Evolutionary conservation across 1,284 basidiomycete species (phyloP), one percentile per base, ranked within the genome.

Genomic region (Sparassis latifolia): DNA sequence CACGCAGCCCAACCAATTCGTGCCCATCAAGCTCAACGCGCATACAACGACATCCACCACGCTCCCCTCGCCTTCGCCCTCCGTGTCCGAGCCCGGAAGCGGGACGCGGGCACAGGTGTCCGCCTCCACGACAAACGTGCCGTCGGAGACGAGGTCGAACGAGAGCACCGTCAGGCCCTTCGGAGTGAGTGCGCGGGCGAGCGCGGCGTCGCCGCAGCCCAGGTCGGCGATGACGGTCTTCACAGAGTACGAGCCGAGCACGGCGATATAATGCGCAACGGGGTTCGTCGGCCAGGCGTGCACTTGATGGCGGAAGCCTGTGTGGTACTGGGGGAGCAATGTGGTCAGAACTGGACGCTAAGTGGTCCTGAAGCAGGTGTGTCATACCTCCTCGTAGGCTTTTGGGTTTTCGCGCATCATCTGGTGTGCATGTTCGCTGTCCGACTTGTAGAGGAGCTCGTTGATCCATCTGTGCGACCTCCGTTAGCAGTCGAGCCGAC

Each of bases 11-110:
- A 92, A 79, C 97, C 97, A 99, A 66, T 99, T 97, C 7, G 86
- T 92, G 37, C 92, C 91, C 97, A 99, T 99, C 54, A 99, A 73
- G 62, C 92, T 96, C 53, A 99, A 75, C 41, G 94, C 92, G 66
- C 94, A 99, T 31, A 99, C 86, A 1, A 85, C 93, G 4, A 91
- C 86, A 63, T 99, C 96, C 2, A 91, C 91, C 4, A 97, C 68
- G 55, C 90, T 80, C n/a, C 78, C 84, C 55, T 78, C 72, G 20
- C 80, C 80, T 9, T 49, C 57, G 5, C 38, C 73, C 28, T 56
- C 60, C n/a, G 70, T 76, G 54, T 88, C 84, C 6, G 82, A 82
- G n/a, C 92, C 92, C 3, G 92, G 91, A 4, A 95, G 67, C 6
- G 92, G 92, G 41, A 90, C 72, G 54, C 70, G 79, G 50, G 72